Conservation (phyloP, 495 filamentous ascomycete species). For the Gamarada debralockiae region DNA sequence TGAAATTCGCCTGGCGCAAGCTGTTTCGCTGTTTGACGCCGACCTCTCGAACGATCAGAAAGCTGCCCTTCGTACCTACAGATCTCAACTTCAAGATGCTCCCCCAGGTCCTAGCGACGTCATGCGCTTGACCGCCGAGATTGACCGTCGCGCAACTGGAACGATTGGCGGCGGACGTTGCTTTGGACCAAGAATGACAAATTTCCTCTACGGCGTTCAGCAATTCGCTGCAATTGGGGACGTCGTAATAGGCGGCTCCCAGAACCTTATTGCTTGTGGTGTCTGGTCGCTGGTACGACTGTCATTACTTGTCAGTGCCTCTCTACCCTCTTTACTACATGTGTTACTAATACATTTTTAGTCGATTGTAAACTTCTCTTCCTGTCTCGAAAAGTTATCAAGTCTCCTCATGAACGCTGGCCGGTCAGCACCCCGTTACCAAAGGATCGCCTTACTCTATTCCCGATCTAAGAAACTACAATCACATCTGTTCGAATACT, state of each 20-base stretch:
- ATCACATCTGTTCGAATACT: slow-evolving; percentile 38
- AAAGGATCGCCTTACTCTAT: slow-evolving; percentile 38
- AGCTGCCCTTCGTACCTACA: slow-evolving; percentile 24
- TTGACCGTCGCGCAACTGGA: slow-evolving; percentile 22
- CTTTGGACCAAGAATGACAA: slow-evolving; percentile 29
- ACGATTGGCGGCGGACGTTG: slow-evolving; percentile 23
- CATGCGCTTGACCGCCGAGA: slow-evolving; percentile 34
- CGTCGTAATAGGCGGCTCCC: slow-evolving; percentile 34
- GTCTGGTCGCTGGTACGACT: slow-evolving; percentile 37
- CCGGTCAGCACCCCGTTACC: slow-evolving; percentile 36
- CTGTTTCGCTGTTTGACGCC: slow-evolving; percentile 36
- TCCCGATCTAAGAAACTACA: slow-evolving; percentile 35
- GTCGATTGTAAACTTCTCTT: slow-evolving; percentile 30
- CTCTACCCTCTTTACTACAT: slow-evolving; percentile 19
- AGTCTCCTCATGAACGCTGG: slow-evolving; percentile 37
- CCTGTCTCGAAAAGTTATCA: slow-evolving; percentile 38
- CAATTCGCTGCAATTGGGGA: slow-evolving; percentile 35
- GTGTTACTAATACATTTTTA: slow-evolving; percentile 27
- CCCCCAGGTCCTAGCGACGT: slow-evolving; percentile 30
- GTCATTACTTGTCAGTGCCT: slow-evolving; percentile 29
- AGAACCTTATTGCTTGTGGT: slow-evolving; percentile 38
- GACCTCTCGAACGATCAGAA: slow-evolving; percentile 33
- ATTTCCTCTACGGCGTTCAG: slow-evolving; percentile 33
- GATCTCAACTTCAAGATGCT: slow-evolving; percentile 17
- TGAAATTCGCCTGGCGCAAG: slow-evolving; percentile 36